Conservation (phyloP, 805 yeast genomes). For the Starmerella lactis-condensi region DNA sequence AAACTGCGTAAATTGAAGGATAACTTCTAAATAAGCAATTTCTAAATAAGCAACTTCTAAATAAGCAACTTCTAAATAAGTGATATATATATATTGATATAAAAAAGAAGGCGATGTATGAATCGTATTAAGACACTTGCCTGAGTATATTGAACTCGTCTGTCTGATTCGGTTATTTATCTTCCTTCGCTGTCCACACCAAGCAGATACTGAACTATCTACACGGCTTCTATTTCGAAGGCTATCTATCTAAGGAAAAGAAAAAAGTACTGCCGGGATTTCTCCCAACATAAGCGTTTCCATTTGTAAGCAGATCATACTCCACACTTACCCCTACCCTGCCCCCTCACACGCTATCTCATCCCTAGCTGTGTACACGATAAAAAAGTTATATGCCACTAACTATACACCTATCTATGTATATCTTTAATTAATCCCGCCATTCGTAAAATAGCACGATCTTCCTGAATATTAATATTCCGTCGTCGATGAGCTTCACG, state of each 20-base stretch:
- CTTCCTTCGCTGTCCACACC: conserved; percentile 39
- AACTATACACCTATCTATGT: too few species aligned
- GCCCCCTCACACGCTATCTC: too few species aligned
- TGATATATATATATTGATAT: neutral
- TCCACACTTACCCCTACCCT: too few species aligned
- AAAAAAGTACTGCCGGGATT: too few species aligned
- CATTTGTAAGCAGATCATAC: too few species aligned
- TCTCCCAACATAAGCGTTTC: too few species aligned
- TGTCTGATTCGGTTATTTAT: conserved; percentile 11
- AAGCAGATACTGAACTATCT: conserved; percentile 7
- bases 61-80: neutral
- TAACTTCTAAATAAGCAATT: conserved; percentile 22
- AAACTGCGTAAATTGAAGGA: conserved; percentile 64
- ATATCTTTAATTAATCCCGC: conserved; percentile 53
- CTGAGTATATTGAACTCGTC: neutral
- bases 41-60: neutral
- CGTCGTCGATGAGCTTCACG: conserved; percentile 66
- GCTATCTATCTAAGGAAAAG: conserved; percentile 3
- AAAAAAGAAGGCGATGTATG: neutral
- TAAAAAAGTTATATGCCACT: too few species aligned
- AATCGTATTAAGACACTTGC: neutral
- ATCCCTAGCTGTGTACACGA: too few species aligned
- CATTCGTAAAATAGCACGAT: conserved; percentile 69
- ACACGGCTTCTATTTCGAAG: conserved; percentile 15
- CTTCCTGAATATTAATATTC: conserved; percentile 52